Evolutionary conservation across 164 flowering plant species (phyloP).

Genomic region (Vitis rupestris): DNA sequence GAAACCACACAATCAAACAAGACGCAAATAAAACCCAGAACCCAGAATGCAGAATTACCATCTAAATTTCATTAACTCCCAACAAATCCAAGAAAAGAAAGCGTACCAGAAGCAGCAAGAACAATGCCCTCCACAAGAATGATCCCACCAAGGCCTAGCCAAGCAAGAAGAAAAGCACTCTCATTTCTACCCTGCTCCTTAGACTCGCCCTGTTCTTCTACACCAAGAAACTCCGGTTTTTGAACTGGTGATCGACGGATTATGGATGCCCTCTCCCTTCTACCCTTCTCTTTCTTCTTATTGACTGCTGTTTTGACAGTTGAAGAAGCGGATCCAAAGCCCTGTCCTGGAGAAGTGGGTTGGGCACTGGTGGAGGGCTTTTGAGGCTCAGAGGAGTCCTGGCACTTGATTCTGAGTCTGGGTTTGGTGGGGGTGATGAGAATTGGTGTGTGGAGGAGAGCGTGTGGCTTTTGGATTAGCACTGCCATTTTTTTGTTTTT

Average conservation of each 20-base stretch:
- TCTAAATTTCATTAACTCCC: background rate
- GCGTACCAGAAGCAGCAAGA: conserved; percentile 76
- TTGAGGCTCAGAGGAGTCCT: conserved; percentile 22
- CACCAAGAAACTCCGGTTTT: conserved; percentile 43
- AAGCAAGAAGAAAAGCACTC: conserved; percentile 74
- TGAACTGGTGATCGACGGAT: conserved; percentile 68
- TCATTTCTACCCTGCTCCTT: conserved; percentile 51
- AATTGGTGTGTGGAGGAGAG: conserved; percentile 12
- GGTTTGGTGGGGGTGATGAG: conserved; percentile 18
- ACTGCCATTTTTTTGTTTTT: conserved; percentile 45
- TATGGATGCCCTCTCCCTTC: conserved; percentile 47
- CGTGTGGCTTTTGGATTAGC: conserved; percentile 20
- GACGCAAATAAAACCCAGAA: background rate
- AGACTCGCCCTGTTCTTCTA: conserved; percentile 24
- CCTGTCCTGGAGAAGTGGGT: conserved; percentile 30
- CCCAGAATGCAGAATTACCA: background rate
- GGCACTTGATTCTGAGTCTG: conserved; percentile 27
- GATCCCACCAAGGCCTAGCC: conserved; percentile 73
- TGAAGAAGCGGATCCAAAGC: conserved; percentile 53
- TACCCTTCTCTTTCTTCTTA: conserved; percentile 40
- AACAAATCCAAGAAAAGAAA: background rate
- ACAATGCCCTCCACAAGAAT: conserved; percentile 70
- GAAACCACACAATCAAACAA: background rate
- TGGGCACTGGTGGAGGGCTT: conserved; percentile 20
- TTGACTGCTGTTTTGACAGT: background rate